phyloP scores from a whole-genome alignment of 257 asterid genomes.

The Solanum infundibuliforme region DNA sequence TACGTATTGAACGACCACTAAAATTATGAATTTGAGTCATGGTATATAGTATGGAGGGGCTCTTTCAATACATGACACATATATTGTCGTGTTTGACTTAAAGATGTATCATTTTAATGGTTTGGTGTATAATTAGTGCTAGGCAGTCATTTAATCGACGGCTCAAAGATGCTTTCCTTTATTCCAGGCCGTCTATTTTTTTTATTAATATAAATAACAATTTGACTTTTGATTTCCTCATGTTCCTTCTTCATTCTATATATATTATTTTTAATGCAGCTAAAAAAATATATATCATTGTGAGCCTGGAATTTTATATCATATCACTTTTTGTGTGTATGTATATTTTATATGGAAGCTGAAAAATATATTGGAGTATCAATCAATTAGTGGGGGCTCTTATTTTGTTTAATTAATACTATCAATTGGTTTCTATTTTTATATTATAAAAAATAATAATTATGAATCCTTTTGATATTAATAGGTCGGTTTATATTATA shows the following conservation, averaged over 20 bases:
- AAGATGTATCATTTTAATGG: background rate
- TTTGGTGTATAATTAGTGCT: background rate
- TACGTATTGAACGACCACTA: too few species aligned
- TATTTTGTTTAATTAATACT: background rate
- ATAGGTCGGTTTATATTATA: background rate
- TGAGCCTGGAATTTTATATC: background rate
- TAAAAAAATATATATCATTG: background rate
- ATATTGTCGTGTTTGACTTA: background rate
- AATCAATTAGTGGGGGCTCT: background rate
- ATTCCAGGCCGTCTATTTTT: background rate
- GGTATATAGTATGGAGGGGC: background rate
- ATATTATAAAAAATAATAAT: background rate
- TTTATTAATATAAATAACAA: background rate
- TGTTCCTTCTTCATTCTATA: background rate
- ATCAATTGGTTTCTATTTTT: background rate
- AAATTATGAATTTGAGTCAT: too few species aligned
- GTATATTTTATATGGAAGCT: background rate
- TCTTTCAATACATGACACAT: background rate
- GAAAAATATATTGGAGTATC: background rate
- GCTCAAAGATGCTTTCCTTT: background rate
- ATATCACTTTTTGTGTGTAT: background rate
- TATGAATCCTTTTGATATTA: background rate
- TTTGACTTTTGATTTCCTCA: background rate
- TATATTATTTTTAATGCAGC: conserved; percentile 3
- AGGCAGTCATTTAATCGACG: background rate